Conservation (phyloP, 768 basidiomycete genomes). For the Kwoniella pini region DNA sequence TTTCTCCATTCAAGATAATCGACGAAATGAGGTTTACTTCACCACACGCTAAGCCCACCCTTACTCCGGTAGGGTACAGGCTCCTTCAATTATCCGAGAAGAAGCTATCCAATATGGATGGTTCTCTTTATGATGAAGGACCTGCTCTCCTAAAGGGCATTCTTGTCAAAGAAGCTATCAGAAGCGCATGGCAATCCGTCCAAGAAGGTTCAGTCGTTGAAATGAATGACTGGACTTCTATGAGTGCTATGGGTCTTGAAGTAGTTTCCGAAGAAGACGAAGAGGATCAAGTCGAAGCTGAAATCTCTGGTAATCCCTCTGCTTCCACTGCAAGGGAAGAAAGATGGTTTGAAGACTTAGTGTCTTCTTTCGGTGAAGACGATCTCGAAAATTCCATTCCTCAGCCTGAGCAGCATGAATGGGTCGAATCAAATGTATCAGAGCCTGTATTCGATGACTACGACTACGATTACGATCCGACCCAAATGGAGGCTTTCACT, state of each 20-base stretch:
- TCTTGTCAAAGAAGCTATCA: conserved; percentile 37
- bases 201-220: conserved; percentile 28
- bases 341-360: conserved; percentile 45
- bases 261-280: conserved; percentile 46
- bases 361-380: conserved; percentile 38
- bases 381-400: conserved; percentile 2
- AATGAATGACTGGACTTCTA: conserved; percentile 33
- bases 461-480: conserved; percentile 26
- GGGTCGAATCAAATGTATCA: conserved; percentile 34
- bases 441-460: conserved; percentile 15
- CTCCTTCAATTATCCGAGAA: conserved; percentile 43
- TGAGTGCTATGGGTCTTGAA: conserved; percentile 40
- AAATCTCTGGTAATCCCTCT: neutral
- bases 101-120: conserved; percentile 39
- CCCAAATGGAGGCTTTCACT: conserved; percentile 30
- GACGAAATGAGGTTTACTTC: conserved; percentile 42
- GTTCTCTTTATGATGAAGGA: conserved; percentile 27
- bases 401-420: conserved; percentile 24
- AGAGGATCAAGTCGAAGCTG: conserved; percentile 25
- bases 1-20: neutral
- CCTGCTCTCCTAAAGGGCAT: conserved; percentile 31
- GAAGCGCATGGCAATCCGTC: conserved; percentile 44
- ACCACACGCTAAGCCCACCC: conserved; percentile 24
- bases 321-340: conserved; percentile 16
- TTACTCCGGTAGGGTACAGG: conserved; percentile 43